A percentile compares a stretch with the other conserved stretches of the same genome.
phyloP scores from a whole-genome alignment of 148 eudicot genomes.

The Silene uniflora region DNA sequence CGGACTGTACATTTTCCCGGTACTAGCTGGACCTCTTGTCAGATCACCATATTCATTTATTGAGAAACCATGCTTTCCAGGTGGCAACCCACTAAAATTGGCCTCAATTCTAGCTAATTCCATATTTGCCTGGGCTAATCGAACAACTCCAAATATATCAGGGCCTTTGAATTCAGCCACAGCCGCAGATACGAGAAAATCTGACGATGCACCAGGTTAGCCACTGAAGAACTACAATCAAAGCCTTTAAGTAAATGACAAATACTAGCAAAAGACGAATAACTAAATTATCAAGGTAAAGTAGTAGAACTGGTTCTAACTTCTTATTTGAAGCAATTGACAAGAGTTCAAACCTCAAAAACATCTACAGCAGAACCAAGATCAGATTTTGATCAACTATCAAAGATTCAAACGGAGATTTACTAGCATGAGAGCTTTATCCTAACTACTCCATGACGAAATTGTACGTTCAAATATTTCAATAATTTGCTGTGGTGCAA shows the following conservation, averaged over 20 bases:
- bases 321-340: no score
- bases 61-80: slow-evolving; percentile 89
- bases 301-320: no score
- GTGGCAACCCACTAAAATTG: slow-evolving; percentile 77
- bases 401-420: no score
- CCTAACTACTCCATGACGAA: no score
- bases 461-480: no score
- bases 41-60: slow-evolving; percentile 91
- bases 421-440: no score
- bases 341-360: no score
- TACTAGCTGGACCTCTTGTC: slow-evolving; percentile 83
- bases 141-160: slow-evolving; percentile 80
- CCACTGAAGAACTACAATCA: slow-evolving; percentile 1
- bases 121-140: slow-evolving; percentile 85
- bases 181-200: slow-evolving; percentile 90
- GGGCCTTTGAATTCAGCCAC: slow-evolving; percentile 98
- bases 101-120: slow-evolving; percentile 92
- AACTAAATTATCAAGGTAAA: not conserved
- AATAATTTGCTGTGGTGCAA: no score
- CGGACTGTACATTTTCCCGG: slow-evolving; percentile 78
- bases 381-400: no score
- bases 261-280: not conserved
- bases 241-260: not conserved
- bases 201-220: slow-evolving; percentile 36
- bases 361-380: no score